Base-by-base conservation (phyloP, 306 rosid species). In the Citrullus mucosospermus region DNA sequence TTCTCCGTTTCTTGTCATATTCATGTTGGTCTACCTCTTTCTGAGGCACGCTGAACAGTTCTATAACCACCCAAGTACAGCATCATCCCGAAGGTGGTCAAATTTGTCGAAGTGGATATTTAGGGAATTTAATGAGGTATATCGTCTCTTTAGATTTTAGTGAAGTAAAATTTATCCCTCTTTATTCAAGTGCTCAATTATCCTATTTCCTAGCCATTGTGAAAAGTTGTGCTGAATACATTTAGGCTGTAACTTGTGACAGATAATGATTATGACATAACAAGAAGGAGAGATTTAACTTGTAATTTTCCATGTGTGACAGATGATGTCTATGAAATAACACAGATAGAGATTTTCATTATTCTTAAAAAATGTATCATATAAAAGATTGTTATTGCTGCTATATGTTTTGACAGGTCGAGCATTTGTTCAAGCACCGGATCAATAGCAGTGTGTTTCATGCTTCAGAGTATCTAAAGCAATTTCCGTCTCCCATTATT, bases 1-100 rank as follows among this genome's bases (percentile, higher is more conserved):
- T 75, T 95, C 99, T 11, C 99, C 99, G 39, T 95, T 95, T 90
- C 91, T 95, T 83, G 93, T 88, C 88, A 95, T 95, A 78, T 95
- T 95, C 88, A 91, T 95, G 99, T 84, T 95, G 82, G 97, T 90
- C 73, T 91, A 86, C 85, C 96, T 92, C 86, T 95, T 95, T 87
- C 84, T 95, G 81, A 87, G 97, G 88, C 97, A 95, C 63, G 99
- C 99, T 20, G 99, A 95, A 53, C 99, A 91, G 65, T 88, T 95
- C 76, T 95, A 92, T 84, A 90, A 95, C 66, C 97, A 95, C 78
- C 99, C 99, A 68, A 91, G 93, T 85, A 88, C 90, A 0, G 97
- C 96, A 60, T 91, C 93, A 48, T 95, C 93, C 81, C 88, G 89
- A 81, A 95, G 97, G 85, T 95, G 99, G 97, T 95, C 97, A 79